Evolutionary conservation across 1,284 basidiomycete genomes (phyloP).

Genomic region (Mycena sp.): DNA sequence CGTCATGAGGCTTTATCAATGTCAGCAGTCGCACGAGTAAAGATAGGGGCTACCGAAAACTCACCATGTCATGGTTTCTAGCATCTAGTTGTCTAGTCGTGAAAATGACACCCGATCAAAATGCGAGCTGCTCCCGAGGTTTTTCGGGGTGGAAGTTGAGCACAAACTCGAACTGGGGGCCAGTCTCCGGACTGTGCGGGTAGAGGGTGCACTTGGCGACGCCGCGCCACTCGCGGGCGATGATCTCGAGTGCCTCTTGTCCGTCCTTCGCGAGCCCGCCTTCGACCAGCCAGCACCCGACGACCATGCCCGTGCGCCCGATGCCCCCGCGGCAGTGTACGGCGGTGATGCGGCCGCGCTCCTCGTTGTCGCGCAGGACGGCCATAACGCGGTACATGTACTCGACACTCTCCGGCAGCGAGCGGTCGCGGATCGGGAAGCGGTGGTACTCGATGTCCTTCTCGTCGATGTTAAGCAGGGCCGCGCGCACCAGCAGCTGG

Average conservation of each 20-base stretch:
- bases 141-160: conserved; percentile 53
- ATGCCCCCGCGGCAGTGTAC: conserved; percentile 84
- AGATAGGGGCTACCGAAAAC: background rate
- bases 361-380: conserved; percentile 66
- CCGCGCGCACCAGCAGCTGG: conserved; percentile 62
- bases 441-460: conserved; percentile 69
- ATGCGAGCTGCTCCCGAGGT: conserved; percentile 21
- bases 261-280: conserved; percentile 67
- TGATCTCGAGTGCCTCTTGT: conserved; percentile 56
- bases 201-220: conserved; percentile 80
- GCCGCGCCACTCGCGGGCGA: conserved; percentile 73
- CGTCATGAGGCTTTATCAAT: conserved; percentile 18
- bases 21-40: conserved; percentile 4
- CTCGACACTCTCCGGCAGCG: conserved; percentile 62
- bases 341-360: conserved; percentile 63
- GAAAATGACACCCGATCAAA: conserved; percentile 16
- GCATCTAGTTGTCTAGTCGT: conserved; percentile 15
- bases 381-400: conserved; percentile 65
- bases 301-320: conserved; percentile 77
- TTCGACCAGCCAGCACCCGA: conserved; percentile 71
- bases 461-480: conserved; percentile 60
- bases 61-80: conserved; percentile 24
- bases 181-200: conserved; percentile 81
- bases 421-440: conserved; percentile 78
- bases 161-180: conserved; percentile 78